A percentile compares a stretch with the other conserved stretches of the same genome.
Evolutionary conservation across 1,284 basidiomycete genomes (phyloP).

Genomic region (Flammula alnicola): DNA sequence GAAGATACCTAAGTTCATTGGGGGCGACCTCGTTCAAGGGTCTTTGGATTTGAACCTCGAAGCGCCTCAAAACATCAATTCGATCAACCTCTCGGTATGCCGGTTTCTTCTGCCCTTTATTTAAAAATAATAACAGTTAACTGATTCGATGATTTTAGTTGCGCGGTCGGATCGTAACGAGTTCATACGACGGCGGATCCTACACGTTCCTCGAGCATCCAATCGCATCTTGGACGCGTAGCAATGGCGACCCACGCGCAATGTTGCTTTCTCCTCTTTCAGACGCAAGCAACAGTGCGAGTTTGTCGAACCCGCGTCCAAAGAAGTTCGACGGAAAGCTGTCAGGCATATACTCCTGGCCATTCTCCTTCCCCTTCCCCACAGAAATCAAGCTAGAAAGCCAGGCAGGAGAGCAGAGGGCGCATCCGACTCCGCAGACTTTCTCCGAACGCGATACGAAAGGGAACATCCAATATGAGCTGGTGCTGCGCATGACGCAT

Average conservation of each 20-base stretch:
- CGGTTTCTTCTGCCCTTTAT: not conserved
- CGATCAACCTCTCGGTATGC: conserved; percentile 28
- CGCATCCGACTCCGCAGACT: conserved; percentile 31
- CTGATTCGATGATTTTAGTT: no score
- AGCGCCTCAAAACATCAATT: conserved; percentile 30
- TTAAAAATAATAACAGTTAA: not conserved
- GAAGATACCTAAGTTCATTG: conserved; percentile 36
- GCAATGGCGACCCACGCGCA: conserved; percentile 30
- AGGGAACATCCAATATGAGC: conserved; percentile 39
- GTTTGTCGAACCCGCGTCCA: conserved; percentile 8
- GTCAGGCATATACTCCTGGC: conserved; percentile 38
- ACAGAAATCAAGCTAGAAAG: conserved; percentile 11
- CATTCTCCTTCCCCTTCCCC: conserved; percentile 41
- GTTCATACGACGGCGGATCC: conserved; percentile 29
- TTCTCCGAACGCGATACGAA: conserved; percentile 36
- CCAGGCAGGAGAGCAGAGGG: no score
- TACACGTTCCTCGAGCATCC: conserved; percentile 37
- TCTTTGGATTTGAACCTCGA: conserved; percentile 35
- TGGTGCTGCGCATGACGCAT: conserved; percentile 37
- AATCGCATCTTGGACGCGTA: conserved; percentile 37
- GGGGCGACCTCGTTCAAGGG: conserved; percentile 34
- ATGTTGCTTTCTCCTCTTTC: conserved; percentile 14
- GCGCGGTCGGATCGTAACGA: conserved; percentile 39
- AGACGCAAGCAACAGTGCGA: not conserved
- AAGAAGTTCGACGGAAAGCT: conserved; percentile 35